These are phyloP conservation scores for Citrus maxima DNA, from an alignment of 345 rosid species.

Conservation along the genomic window DNA sequence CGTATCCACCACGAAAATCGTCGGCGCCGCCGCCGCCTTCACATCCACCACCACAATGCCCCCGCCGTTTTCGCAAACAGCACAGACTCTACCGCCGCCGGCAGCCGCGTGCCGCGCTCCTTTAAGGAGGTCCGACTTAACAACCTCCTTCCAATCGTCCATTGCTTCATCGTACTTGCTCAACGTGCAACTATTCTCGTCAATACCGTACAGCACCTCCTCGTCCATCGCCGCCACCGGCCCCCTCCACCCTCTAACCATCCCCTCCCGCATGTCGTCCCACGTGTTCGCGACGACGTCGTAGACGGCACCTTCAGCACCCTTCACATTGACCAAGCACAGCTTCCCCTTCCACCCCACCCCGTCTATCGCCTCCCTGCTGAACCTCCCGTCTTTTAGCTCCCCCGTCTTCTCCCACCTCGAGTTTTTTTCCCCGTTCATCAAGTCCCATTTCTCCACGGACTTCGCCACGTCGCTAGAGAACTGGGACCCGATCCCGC, in stretches of 20 bases:
- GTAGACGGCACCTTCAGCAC: conserved; percentile 38
- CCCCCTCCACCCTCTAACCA: conserved; percentile 52
- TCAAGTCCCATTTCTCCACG: conserved; percentile 30
- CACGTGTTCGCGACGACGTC: conserved; percentile 29
- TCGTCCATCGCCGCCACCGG: conserved; percentile 56
- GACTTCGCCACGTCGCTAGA: conserved; percentile 43
- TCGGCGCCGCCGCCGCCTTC: conserved; percentile 12
- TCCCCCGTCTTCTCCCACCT: conserved; percentile 34
- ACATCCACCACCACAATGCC: conserved; percentile 42
- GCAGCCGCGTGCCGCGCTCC: conserved; percentile 45
- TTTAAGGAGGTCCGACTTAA: conserved; percentile 20
- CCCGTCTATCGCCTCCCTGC: conserved; percentile 53
- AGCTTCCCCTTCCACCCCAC: conserved; percentile 50
- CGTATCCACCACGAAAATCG: conserved; percentile 26
- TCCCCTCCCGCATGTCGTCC: conserved; percentile 44
- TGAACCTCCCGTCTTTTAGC: conserved; percentile 34
- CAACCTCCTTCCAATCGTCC: conserved; percentile 36
- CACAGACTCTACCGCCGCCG: conserved; percentile 44
- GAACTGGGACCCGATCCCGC: conserved; percentile 43
- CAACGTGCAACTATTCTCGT: conserved; percentile 35
- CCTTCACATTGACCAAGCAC: conserved; percentile 45
- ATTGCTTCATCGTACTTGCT: conserved; percentile 29
- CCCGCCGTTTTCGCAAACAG: conserved; percentile 7
- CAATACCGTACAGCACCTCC: conserved; percentile 36
- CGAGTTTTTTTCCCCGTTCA: not conserved